A percentile compares a stretch with the other conserved stretches of the same genome.
Conservation (phyloP, 495 filamentous ascomycete genomes). For the Aspergillus campestris region DNA sequence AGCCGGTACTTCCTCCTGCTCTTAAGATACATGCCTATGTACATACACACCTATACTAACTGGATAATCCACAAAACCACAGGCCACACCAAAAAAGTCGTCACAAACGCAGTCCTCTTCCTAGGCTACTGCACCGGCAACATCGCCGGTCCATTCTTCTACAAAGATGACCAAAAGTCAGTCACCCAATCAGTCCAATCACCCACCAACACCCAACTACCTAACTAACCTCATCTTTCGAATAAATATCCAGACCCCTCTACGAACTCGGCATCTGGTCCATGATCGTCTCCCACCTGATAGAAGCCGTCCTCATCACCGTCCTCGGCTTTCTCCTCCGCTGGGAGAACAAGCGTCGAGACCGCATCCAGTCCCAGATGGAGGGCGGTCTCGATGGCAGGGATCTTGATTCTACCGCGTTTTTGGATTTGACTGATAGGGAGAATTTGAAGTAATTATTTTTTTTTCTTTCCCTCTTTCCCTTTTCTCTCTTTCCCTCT, state of each 20-base stretch:
- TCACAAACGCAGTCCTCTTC: slow-evolving; percentile 52
- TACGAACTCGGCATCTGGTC: slow-evolving; percentile 54
- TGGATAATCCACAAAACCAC: slow-evolving; percentile 1
- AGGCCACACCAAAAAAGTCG: slow-evolving; percentile 57
- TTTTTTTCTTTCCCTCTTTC: not conserved
- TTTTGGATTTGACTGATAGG: slow-evolving; percentile 52
- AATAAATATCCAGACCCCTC: slow-evolving; percentile 25
- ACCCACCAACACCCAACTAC: not conserved
- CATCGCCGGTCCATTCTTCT: slow-evolving; percentile 55
- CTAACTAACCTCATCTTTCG: not conserved
- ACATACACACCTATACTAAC: no score
- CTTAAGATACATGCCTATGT: not conserved
- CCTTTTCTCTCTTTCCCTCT: not conserved
- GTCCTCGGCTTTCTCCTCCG: slow-evolving; percentile 40
- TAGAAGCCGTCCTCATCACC: slow-evolving; percentile 42
- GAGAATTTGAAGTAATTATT: slow-evolving; percentile 46
- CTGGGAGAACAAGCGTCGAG: slow-evolving; percentile 49
- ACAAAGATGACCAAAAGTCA: slow-evolving; percentile 44
- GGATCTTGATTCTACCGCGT: slow-evolving; percentile 48
- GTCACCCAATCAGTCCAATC: not conserved
- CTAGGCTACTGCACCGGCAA: slow-evolving; percentile 45
- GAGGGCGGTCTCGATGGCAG: slow-evolving; percentile 40
- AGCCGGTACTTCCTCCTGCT: slow-evolving; percentile 23
- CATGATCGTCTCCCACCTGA: slow-evolving; percentile 53
- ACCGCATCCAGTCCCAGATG: slow-evolving; percentile 40